Evolutionary conservation across 345 rosid genomes (phyloP).

Genomic region (Trapa incisa): DNA sequence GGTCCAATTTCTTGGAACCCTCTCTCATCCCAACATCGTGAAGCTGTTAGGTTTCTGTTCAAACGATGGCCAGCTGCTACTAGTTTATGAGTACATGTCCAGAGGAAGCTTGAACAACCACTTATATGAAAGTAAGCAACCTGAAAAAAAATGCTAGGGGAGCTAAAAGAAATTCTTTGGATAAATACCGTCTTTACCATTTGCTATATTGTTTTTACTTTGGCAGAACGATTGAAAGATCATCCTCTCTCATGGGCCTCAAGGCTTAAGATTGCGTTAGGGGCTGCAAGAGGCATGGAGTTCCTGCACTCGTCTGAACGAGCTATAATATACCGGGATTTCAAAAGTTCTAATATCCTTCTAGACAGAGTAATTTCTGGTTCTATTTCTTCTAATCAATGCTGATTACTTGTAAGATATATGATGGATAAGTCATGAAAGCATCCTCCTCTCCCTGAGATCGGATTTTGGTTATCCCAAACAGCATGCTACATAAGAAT

Average conservation of each 20-base stretch:
- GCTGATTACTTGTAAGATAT: background rate
- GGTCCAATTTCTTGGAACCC: slow-evolving; percentile 8
- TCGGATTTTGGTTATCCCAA: too few relatives aligned
- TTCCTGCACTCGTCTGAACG: slow-evolving; percentile 4
- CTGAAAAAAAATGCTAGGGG: background rate
- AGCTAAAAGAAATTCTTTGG: background rate
- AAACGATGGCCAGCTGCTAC: slow-evolving; percentile 1
- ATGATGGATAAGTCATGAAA: background rate
- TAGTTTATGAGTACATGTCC: slow-evolving; percentile 5
- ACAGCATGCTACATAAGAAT: too few relatives aligned
- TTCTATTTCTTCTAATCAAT: background rate
- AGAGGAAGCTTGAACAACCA: slow-evolving; percentile 13
- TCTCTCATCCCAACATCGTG: slow-evolving; percentile 7
- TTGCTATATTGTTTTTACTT: background rate
- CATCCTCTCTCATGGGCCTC: slow-evolving; percentile 1
- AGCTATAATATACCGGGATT: background rate
- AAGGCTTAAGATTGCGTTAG: slow-evolving; percentile 3
- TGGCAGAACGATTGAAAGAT: background rate
- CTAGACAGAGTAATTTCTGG: slow-evolving; percentile 1
- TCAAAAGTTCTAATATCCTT: background rate
- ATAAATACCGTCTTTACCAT: background rate
- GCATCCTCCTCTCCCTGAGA: too few relatives aligned
- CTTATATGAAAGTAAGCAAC: slow-evolving; percentile 8
- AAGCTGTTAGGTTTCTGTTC: slow-evolving; percentile 9
- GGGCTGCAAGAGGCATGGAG: slow-evolving; percentile 4